Base-by-base conservation (phyloP, 208 protist species). In the Wallacemonas collosoma region DNA sequence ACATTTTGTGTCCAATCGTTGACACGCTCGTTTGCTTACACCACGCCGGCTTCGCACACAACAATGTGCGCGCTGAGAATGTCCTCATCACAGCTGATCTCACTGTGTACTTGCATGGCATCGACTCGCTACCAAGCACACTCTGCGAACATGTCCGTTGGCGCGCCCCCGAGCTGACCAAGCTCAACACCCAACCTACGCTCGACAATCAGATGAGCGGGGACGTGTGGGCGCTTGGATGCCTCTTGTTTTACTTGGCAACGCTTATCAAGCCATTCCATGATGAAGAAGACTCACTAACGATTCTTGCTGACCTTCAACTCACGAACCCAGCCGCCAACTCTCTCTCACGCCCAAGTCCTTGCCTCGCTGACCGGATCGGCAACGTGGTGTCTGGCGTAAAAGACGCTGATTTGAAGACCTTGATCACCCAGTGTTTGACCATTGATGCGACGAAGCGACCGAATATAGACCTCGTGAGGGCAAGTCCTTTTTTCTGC, bases 181-280 rank as follows among this genome's bases (percentile, higher is more conserved):
- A 57, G 41, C 14, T 72, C 67, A 68, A 55, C 8, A 53, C 12
- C 17, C 54, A 62, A 11, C n/a, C 63, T 41, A 14, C 57, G n/a
- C 43, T 72, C 0, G 15, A 51, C 3, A 26, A 73, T 58, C 45
- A 26, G 41, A 11, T 61, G 35, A 40, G 71, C 12, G 65, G 68
- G 0, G 80, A 81, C 53, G 69, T 85, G 14, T 85, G 80, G 80
- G 64, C 80, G 1, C 79, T 85, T 73, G 80, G 80, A 45, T 81
- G 71, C 41, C 11, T 85, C n/a, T 58, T 68, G 1, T 55, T 71
- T 43, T 85, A 62, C 41, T 44, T 85, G 35, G 8, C 64, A n/a
- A 78, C 80, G 2, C 43, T 39, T 2, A 44, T 40, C 6, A 58
- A 55, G 0, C 74, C 74, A 26, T 84, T 80, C 68, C 57, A 55